These are phyloP conservation scores for Tieghemostelium lacteum DNA, from an alignment of 78 protist genomes.

Conservation along the genomic window DNA sequence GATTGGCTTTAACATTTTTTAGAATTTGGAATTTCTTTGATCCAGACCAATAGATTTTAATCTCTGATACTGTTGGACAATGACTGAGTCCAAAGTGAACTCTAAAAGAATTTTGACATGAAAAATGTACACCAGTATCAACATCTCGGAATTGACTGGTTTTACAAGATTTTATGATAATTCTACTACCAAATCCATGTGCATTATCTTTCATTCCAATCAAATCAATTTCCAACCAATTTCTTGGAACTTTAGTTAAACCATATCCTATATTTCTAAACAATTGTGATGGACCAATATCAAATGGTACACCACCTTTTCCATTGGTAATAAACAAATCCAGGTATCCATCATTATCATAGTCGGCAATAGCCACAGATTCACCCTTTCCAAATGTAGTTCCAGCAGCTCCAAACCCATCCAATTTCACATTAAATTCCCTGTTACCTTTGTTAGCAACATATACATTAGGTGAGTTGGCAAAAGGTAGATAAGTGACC, in stretches of 20 bases:
- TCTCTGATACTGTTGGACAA: slow-evolving; percentile 14
- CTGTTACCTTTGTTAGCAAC: slow-evolving; percentile 7
- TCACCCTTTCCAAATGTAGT: slow-evolving; percentile 66
- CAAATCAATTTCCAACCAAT: slow-evolving; percentile 57
- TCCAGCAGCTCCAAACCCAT: slow-evolving; percentile 69
- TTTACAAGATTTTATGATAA: slow-evolving; percentile 19
- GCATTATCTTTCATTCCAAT: slow-evolving; percentile 50
- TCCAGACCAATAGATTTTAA: slow-evolving; percentile 50
- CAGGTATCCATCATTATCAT: slow-evolving; percentile 36
- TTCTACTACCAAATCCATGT: slow-evolving; percentile 71
- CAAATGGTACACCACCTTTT: slow-evolving; percentile 63
- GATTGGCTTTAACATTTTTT: slow-evolving; percentile 23
- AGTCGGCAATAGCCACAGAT: slow-evolving; percentile 41
- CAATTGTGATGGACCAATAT: slow-evolving; percentile 58
- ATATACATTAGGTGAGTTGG: slow-evolving; percentile 55
- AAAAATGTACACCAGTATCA: slow-evolving; percentile 69
- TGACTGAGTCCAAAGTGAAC: slow-evolving; percentile 43
- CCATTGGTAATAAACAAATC: slow-evolving; percentile 66
- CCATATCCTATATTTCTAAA: not conserved
- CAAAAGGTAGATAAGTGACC: slow-evolving; percentile 31
- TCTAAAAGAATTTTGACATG: slow-evolving; percentile 60
- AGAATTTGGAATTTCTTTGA: slow-evolving; percentile 44
- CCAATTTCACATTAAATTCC: not conserved
- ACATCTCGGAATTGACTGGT: slow-evolving; percentile 35
- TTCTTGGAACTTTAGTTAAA: not conserved